Base-by-base conservation (phyloP, 495 filamentous ascomycete species). In the Niebla homalea region DNA sequence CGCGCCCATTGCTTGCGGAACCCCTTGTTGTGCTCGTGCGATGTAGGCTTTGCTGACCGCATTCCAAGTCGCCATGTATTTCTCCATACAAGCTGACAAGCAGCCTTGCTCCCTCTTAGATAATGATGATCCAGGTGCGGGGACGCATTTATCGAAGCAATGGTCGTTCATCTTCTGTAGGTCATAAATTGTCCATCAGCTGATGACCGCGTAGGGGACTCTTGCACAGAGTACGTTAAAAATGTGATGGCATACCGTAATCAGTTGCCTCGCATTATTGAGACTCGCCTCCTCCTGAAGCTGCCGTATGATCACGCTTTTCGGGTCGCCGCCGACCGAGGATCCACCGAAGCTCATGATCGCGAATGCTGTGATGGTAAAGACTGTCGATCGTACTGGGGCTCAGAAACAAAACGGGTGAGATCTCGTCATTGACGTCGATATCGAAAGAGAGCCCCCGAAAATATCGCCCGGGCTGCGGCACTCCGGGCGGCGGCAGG, bases 1-100 rank as follows among this genome's bases (percentile, higher is more conserved):
- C 4, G 25, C 49, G 8, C 38, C 32, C 43, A 18, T 16, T 4
- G n/a, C 43, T 1, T 16, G 42, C 36, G 41, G 25, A 16, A 37
- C 36, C 59, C 87, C 82, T 50, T 73, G 69, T 60, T 85, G 80
- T 66, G 94, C 74, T 58, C 87, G 75, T 43, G 60, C 60, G 55
- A 94, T 73, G 63, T 94, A 94, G 22, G 80, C 72, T 51, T 74
- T 62, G 66, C 80, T 87, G 51, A 94, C 84, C 49, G 74, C 70
- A 65, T 96, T 95, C 93, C 93, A 98, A 29, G 85, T 77, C 21
- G 73, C 68, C 75, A 96, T 94, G 72, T 98, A 98, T 70, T 98
- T 98, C 64, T 96, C 87, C 84, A 95, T 92, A 72, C 92, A 98
- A 53, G 73, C 68, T 6, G 82, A 83, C 51, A 90, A 75, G 75